Percentiles rank a stretch among this genome's conserved stretches.
phyloP scores from a whole-genome alignment of 2,329 filamentous ascomycete genomes.

The Pyrenophora teres region DNA sequence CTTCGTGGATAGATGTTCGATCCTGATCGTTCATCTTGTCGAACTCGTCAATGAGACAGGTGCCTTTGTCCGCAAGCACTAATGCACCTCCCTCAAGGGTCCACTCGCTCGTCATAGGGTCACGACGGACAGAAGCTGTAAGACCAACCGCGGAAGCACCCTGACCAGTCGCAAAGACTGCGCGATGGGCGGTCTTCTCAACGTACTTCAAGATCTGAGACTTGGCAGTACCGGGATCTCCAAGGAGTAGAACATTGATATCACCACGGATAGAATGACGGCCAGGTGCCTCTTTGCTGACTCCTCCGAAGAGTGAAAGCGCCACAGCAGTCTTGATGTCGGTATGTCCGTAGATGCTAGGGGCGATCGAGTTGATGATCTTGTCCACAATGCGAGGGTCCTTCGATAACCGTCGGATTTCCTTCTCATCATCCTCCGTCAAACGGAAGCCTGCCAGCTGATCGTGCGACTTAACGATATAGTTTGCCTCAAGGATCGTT shows the following conservation, averaged over 20 bases:
- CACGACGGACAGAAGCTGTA: conserved; percentile 92
- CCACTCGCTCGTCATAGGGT: conserved; percentile 96
- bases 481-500: conserved; percentile 95
- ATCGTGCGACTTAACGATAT: conserved; percentile 95
- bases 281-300: conserved; percentile 87
- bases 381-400: conserved; percentile 93
- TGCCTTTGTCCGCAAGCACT: conserved; percentile 91
- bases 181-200: conserved; percentile 94
- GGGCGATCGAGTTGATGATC: conserved; percentile 89
- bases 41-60: conserved; percentile 96
- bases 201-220: conserved; percentile 97
- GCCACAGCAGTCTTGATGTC: conserved; percentile 98
- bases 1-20: conserved; percentile 96
- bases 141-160: conserved; percentile 97
- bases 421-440: conserved; percentile 91
- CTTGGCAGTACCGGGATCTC: conserved; percentile 96
- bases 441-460: conserved; percentile 95
- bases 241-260: conserved; percentile 95
- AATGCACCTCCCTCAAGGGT: conserved; percentile 94
- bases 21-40: conserved; percentile 99
- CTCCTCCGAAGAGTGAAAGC: conserved; percentile 90
- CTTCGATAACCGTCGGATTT: conserved; percentile 83
- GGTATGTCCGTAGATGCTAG: conserved; percentile 94
- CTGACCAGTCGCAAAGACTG: conserved; percentile 96
- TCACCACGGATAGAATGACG: conserved; percentile 91